Base-by-base conservation (phyloP, 352 stramenopile species). In the Ochromonadaceae sp. region DNA sequence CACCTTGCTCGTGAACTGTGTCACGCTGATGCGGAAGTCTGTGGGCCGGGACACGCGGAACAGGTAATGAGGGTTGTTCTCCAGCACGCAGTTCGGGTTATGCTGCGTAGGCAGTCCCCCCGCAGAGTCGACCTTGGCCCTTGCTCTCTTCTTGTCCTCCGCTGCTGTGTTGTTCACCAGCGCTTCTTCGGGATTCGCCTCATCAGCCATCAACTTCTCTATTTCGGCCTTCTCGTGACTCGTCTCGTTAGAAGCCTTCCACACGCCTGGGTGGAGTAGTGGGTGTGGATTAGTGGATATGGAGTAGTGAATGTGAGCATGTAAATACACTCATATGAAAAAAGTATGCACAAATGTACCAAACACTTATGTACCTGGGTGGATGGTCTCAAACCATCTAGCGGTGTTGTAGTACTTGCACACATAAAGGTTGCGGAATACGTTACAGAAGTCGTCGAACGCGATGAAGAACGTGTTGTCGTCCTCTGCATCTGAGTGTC, bases 391-490 rank as follows among this genome's bases (percentile, higher is more conserved):
- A 15, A 67, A 73, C 85, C 85, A 92, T 65, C 86, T 89, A 63
- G 42, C 59, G 10, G 84, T 83, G 60, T 93, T 85, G 67, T 92
- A 93, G 74, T 91, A 93, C 17, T 86, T 81, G 55, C 86, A 93
- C 28, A 94, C 74, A 74, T 93, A 95, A 0, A 95, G 72, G 55
- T 78, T 84, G 10, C 85, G 81, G 67, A 94, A 95, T 14, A 82
- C 79, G 49, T 90, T 79, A 66, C 83, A 92, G 65, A 95, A 94
- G 68, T 95, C 87, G 71, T 95, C 83, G 74, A 94, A 93, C 68
- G 81, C 86, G 83, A 95, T 95, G 83, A 82, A 95, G 71, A 95
- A 95, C 42, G 83, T 90, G 66, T 91, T 91, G 70, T 95, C 86
- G 39, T 85, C 80, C 34, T 69, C 73, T 60, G 57, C 39, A 35